These are phyloP conservation scores for Cyanophora paradoxa DNA, from an alignment of 78 protist species.

Conservation along the genomic window DNA sequence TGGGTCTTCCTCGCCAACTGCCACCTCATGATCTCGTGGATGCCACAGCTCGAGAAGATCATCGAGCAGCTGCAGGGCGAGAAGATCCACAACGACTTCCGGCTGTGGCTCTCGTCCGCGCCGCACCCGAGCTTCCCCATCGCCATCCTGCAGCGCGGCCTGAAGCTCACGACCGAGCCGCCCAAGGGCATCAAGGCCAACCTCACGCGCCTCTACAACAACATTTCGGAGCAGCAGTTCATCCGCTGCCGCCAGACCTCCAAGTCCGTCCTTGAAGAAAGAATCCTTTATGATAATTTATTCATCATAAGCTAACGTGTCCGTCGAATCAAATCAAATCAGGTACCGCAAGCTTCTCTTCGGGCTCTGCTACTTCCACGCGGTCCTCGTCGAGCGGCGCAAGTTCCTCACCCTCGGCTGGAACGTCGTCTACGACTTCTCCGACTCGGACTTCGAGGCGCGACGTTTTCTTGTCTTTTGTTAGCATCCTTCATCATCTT, in stretches of 20 bases:
- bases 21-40: slow-evolving; percentile 62
- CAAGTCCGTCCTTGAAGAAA: too few species aligned
- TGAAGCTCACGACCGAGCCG: slow-evolving; percentile 90
- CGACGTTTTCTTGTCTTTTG: slow-evolving; percentile 16
- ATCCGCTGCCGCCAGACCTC: too few species aligned
- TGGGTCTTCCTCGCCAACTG: slow-evolving; percentile 83
- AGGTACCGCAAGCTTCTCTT: slow-evolving; percentile 64
- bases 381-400: slow-evolving; percentile 73
- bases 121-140: slow-evolving; percentile 87
- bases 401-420: slow-evolving; percentile 68
- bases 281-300: too few species aligned
- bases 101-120: slow-evolving; percentile 75
- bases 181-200: slow-evolving; percentile 76
- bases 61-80: slow-evolving; percentile 23
- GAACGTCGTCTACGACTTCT: slow-evolving; percentile 63
- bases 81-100: slow-evolving; percentile 59
- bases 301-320: too few species aligned
- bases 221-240: slow-evolving; percentile 36
- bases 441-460: slow-evolving; percentile 75
- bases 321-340: slow-evolving; percentile 12
- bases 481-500: neutral
- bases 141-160: slow-evolving; percentile 64
- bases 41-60: slow-evolving; percentile 62
- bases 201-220: slow-evolving; percentile 54
- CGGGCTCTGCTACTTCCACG: slow-evolving; percentile 68